A percentile compares a stretch with the other conserved stretches of the same genome.
Evolutionary conservation across 202 grass and related monocot species (phyloP).

Genomic region (Elaeis oleifera): DNA sequence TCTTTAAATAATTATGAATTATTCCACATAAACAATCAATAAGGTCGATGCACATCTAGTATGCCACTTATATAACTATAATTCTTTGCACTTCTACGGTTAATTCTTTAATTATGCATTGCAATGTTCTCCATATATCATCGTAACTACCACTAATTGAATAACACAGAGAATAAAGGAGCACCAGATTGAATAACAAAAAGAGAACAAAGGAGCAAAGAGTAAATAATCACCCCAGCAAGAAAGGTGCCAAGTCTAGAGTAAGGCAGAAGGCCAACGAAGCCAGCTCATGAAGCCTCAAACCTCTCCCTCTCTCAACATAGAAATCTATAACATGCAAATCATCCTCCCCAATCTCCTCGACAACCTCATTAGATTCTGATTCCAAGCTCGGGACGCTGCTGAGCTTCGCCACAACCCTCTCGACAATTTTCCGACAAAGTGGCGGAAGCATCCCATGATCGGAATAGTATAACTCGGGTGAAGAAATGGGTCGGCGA

Average conservation of each 20-base stretch:
- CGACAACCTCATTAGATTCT: slow-evolving; percentile 25
- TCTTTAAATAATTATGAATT: too few relatives aligned
- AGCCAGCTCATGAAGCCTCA: slow-evolving; percentile 79
- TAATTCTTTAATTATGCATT: too few relatives aligned
- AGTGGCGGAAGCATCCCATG: slow-evolving; percentile 74
- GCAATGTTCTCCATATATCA: too few relatives aligned
- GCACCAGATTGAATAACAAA: background rate
- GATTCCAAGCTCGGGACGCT: slow-evolving; percentile 26
- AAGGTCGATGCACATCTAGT: too few relatives aligned
- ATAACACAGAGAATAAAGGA: background rate
- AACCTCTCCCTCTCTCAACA: slow-evolving; percentile 45
- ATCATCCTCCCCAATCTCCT: slow-evolving; percentile 48
- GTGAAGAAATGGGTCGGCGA: slow-evolving; percentile 78
- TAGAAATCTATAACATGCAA: slow-evolving; percentile 67
- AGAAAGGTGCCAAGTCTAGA: slow-evolving; percentile 68
- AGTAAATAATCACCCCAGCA: slow-evolving; percentile 42
- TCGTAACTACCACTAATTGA: background rate
- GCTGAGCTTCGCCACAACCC: slow-evolving; percentile 49
- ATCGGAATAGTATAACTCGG: slow-evolving; percentile 70
- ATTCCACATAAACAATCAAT: too few relatives aligned
- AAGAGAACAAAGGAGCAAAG: background rate
- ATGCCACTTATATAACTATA: too few relatives aligned
- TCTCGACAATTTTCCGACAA: slow-evolving; percentile 41
- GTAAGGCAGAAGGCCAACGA: slow-evolving; percentile 57
- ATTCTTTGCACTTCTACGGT: too few relatives aligned